Evolutionary conservation across 2,329 filamentous ascomycete species (phyloP), one percentile per base, ranked within the genome.

Genomic region (Talaromyces sp.): DNA sequence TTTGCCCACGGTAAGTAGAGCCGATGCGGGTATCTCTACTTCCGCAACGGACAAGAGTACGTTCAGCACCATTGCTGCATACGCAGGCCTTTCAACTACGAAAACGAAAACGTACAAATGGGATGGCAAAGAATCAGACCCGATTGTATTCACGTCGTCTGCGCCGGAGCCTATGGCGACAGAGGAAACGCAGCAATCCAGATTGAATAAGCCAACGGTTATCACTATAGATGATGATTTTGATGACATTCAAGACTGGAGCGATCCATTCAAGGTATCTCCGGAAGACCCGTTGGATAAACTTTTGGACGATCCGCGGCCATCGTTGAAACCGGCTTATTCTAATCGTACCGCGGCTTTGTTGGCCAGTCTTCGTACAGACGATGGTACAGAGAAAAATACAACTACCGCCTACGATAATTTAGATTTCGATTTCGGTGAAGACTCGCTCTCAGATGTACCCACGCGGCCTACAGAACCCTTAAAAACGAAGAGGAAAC

Each of bases 101-200:
- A 58, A 52, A 27, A 63, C 19, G 31, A 67, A 58, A 62, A 68
- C 66, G 8, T 60, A 41, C 19, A 66, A 7, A 14, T 68, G 69
- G 67, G 65, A 70, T 33, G 67, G 70, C 8, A 65, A 73, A 35
- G 72, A 75, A 3, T 77, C 74, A 2, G 80, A 81, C 68, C 76
- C 79, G 1, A 80, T 82, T 66, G 69, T 75, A 3, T 79, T 79
- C 62, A 80, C 78, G 0, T 82, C 79, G 5, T 78, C 79, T 19
- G 74, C 74, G 0, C 74, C 72, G 3, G 72, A 76, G 57, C 71
- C 43, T 14, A 43, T 31, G 11, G 59, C 65, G 10, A 33, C 68
- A 37, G 58, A 63, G 16, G 62, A 56, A 7, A 63, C 37, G 14
- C 27, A 61, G 19, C 13, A 50, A 50, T 48, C 48, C 1, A 22